Conservation (phyloP, 2,329 filamentous ascomycete species). For the Venturia oleaginea region DNA sequence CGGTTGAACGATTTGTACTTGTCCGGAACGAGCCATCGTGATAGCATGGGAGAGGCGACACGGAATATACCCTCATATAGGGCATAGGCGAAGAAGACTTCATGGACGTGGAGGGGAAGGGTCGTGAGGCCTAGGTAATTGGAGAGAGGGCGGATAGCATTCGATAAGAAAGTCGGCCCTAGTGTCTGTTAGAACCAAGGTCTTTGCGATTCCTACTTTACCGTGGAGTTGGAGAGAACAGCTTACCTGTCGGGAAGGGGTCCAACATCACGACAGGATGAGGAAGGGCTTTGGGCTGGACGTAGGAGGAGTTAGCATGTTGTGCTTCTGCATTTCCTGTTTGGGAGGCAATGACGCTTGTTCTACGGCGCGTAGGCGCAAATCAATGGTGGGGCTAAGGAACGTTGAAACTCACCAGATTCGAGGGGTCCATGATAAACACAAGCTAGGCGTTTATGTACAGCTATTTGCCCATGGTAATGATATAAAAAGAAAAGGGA, state of each 20-base stretch:
- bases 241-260: slow-evolving; percentile 10
- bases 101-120: slow-evolving; percentile 68
- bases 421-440: neutral
- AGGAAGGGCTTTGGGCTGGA: neutral
- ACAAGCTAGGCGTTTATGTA: neutral
- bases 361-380: neutral
- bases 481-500: neutral
- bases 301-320: slow-evolving; percentile 8
- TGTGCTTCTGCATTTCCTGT: neutral
- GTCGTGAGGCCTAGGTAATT: slow-evolving; percentile 53
- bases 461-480: neutral
- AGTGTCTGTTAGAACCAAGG: neutral
- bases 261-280: slow-evolving; percentile 2
- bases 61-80: slow-evolving; percentile 62
- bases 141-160: slow-evolving; percentile 54
- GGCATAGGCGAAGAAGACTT: slow-evolving; percentile 56
- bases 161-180: slow-evolving; percentile 29
- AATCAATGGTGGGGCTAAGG: neutral
- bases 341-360: neutral
- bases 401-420: neutral
- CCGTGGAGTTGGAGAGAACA: neutral
- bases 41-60: slow-evolving; percentile 58
- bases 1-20: slow-evolving; percentile 54
- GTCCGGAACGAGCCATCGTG: slow-evolving; percentile 51
- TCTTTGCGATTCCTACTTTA: neutral